Evolutionary conservation across 441 rosid species (phyloP), one percentile per base, ranked within the genome.

Genomic region (Flueggea neowawraea): DNA sequence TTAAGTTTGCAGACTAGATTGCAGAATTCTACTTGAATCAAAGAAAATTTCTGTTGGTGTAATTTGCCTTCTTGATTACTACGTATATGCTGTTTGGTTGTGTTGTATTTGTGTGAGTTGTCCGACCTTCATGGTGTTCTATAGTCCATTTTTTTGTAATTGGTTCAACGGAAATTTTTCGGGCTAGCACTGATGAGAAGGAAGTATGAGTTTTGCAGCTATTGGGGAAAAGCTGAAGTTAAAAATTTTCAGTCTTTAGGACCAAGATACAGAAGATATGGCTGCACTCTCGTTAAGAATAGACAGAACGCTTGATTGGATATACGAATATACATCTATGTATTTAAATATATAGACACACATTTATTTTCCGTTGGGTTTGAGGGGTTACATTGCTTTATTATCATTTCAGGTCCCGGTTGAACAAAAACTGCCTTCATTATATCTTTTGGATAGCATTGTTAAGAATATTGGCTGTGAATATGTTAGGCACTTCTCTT

Each of bases 401-500:
- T 11, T 48, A 64, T n/a, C n/a, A n/a, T 51, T 66, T 69, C 82
- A 92, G 99, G 99, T 78, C 39, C 97, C 97, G 43, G 82, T 84
- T 36, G 97, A 91, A 59, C 99, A 84, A 63, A 95, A 91, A 69
- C 61, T 95, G 61, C 98, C 99, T 22, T 89, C 97, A 11, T 70
- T 95, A 3, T 95, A 95, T 79, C 89, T 95, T n/a, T 74, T 95
- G 75, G 99, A 95, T 66, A 91, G 99, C 75, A 83, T 95, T 64
- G 99, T 89, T 31, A 95, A 95, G 75, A 95, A 91, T 66, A 88
- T 95, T 68, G 96, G 89, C 58, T 72, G 80, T 50, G 96, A 88
- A 14, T 95, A 88, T 73, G 82, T 81, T 73, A 80, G 84, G 47
- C 67, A 77, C 66, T 95, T 95, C 76, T 87, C 91, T 43, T 70